Conservation (phyloP, 495 filamentous ascomycete species). For the Daldinia loculata region DNA sequence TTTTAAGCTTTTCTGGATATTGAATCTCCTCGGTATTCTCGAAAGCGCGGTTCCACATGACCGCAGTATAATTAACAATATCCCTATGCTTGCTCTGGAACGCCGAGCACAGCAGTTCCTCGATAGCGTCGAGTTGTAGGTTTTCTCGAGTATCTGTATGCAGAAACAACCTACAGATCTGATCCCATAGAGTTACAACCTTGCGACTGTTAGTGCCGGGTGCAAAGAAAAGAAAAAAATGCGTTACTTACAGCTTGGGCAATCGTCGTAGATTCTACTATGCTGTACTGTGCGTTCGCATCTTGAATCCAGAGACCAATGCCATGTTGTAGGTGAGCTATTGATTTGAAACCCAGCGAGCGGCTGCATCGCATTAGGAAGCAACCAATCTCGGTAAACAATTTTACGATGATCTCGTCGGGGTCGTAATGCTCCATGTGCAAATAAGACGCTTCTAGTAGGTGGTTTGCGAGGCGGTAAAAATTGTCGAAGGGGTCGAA, state of each 20-base stretch:
- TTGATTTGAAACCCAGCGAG: conserved; percentile 48
- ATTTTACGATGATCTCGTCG: conserved; percentile 32
- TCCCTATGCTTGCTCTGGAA: conserved; percentile 55
- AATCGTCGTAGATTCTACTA: conserved; percentile 39
- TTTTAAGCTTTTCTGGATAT: conserved; percentile 56
- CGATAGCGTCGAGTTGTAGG: conserved; percentile 50
- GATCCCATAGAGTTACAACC: conserved; percentile 55
- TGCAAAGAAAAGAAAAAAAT: background rate
- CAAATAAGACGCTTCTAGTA: conserved; percentile 57
- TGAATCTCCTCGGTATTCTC: conserved; percentile 48
- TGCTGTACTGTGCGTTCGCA: conserved; percentile 48
- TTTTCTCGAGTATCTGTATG: conserved; percentile 45
- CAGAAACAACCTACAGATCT: conserved; percentile 46
- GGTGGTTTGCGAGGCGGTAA: conserved; percentile 61
- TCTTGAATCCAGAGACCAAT: conserved; percentile 70
- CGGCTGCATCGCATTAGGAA: conserved; percentile 53
- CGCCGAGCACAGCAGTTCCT: conserved; percentile 53
- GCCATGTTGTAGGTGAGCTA: conserved; percentile 67
- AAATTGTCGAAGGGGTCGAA: conserved; percentile 70
- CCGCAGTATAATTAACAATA: conserved; percentile 51
- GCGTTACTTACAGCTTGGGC: conserved; percentile 50
- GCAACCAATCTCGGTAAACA: conserved; percentile 48
- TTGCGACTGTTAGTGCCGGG: conserved; percentile 29
- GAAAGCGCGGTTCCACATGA: conserved; percentile 57
- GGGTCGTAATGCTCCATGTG: conserved; percentile 37